These are phyloP conservation scores for Rhodosporidiobolus sp. DNA, from an alignment of 768 basidiomycete genomes.

Conservation along the genomic window DNA sequence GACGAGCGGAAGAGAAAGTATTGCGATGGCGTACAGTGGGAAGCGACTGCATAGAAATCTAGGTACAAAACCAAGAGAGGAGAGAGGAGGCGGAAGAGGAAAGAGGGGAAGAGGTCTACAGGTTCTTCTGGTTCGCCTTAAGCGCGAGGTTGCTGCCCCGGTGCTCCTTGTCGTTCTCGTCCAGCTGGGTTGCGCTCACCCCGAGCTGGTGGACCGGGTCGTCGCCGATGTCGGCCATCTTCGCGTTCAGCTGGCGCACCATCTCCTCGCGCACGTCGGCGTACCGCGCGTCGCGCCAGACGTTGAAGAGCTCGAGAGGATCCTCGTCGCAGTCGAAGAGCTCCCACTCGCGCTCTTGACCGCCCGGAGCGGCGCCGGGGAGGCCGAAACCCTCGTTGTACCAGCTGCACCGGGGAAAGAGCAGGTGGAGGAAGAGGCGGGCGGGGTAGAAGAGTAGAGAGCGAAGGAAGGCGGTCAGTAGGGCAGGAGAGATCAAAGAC, in stretches of 20 bases:
- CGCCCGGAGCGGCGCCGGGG: constrained; percentile 28
- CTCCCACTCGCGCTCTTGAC: constrained; percentile 42
- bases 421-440: too few species aligned
- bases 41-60: too few species aligned
- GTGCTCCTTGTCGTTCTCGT: background rate
- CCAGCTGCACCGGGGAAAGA: too few species aligned
- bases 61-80: too few species aligned
- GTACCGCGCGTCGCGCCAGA: constrained; percentile 26
- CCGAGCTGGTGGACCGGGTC: constrained; percentile 31
- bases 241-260: constrained; percentile 32
- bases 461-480: too few species aligned
- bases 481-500: too few species aligned
- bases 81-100: background rate
- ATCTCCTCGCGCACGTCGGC: constrained; percentile 28
- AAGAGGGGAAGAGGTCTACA: constrained; percentile 2
- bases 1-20: background rate
- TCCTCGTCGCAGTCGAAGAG: constrained; percentile 42
- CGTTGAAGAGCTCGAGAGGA: constrained; percentile 42
- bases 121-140: background rate
- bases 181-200: background rate
- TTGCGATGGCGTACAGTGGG: too few species aligned
- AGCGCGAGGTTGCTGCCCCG: background rate
- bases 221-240: constrained; percentile 42
- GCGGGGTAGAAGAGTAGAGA: constrained; percentile 8
- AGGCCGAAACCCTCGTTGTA: constrained; percentile 16